Conservation (phyloP, 176 grass and related monocot species). For the Pharus latifolius region DNA sequence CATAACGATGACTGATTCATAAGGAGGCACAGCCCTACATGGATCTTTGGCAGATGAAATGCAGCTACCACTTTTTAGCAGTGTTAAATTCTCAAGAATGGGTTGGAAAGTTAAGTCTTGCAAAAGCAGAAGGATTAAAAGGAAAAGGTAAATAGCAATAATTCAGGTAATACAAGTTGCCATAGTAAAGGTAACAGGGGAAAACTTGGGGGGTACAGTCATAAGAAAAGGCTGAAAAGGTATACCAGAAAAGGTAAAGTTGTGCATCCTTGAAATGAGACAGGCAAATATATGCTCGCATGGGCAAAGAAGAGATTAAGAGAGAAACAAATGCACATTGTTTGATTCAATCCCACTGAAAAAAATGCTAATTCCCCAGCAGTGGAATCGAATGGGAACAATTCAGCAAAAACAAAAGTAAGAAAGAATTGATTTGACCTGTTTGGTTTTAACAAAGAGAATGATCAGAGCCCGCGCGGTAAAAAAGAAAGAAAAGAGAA, state of each 20-base stretch:
- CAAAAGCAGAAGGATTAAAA: background rate
- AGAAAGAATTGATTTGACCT: too few species aligned
- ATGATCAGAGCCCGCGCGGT: background rate
- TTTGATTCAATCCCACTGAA: too few species aligned
- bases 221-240: constrained; percentile 3
- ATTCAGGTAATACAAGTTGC: constrained; percentile 25
- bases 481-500: background rate
- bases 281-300: background rate
- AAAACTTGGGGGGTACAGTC: background rate
- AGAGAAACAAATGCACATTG: background rate
- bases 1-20: too few species aligned
- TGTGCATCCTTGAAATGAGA: constrained; percentile 40
- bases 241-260: constrained; percentile 37
- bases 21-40: too few species aligned
- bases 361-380: too few species aligned
- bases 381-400: background rate
- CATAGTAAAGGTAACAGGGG: constrained; percentile 18
- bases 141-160: constrained; percentile 14
- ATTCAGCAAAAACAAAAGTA: background rate
- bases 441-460: background rate
- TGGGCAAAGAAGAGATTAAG: background rate
- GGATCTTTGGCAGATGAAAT: constrained; percentile 7
- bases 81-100: background rate
- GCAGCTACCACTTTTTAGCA: background rate
- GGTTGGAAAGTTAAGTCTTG: constrained; percentile 28